Conservation (phyloP, 2,329 filamentous ascomycete species). For the Kalmusia sp. region DNA sequence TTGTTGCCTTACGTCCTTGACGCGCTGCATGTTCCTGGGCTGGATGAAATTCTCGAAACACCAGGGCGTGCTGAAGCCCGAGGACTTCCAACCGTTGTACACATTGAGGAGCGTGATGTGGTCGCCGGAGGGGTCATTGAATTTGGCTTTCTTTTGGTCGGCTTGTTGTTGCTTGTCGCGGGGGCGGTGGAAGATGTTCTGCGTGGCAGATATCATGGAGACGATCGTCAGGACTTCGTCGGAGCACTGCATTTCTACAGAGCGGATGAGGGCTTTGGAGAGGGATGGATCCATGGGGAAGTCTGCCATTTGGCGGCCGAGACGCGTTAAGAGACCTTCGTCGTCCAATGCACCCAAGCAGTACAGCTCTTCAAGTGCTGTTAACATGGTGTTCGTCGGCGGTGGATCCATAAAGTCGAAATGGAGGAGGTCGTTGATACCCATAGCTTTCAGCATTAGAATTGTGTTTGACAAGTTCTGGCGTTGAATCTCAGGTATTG, state of each 20-base stretch:
- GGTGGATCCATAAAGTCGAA: constrained; percentile 99
- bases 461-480: constrained; percentile 94
- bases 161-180: constrained; percentile 97
- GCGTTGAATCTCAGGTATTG: constrained; percentile 94
- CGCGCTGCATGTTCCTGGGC: constrained; percentile 84
- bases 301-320: constrained; percentile 96
- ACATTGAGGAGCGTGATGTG: constrained; percentile 95
- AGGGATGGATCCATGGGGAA: constrained; percentile 97
- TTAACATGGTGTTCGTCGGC: constrained; percentile 96
- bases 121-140: constrained; percentile 93
- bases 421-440: constrained; percentile 94
- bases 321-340: constrained; percentile 88
- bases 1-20: constrained; percentile 91
- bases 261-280: constrained; percentile 87
- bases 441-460: constrained; percentile 98
- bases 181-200: constrained; percentile 89
- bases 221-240: constrained; percentile 96
- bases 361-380: constrained; percentile 93
- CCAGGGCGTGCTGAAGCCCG: constrained; percentile 84
- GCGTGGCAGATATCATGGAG: constrained; percentile 70
- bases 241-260: constrained; percentile 85
- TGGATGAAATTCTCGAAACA: constrained; percentile 99
- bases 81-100: constrained; percentile 95
- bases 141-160: constrained; percentile 97
- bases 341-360: constrained; percentile 91